Conservation (phyloP, 2,329 filamentous ascomycete species). For the Alternaria sp. region DNA sequence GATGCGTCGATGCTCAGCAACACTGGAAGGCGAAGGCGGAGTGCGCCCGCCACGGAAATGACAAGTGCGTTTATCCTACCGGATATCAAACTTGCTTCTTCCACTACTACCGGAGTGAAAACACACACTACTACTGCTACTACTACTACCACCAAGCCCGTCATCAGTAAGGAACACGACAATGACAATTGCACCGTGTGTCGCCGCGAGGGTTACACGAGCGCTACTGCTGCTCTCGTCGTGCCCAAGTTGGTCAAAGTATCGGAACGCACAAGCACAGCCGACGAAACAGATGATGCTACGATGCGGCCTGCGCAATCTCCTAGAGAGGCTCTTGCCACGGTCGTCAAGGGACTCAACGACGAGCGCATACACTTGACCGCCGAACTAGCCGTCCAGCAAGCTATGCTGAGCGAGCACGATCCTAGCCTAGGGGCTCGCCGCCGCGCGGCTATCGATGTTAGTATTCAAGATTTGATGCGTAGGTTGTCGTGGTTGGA, state of each 20-base stretch:
- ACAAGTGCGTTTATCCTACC: slow-evolving; percentile 71
- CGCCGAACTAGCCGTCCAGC: slow-evolving; percentile 69
- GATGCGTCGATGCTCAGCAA: slow-evolving; percentile 58
- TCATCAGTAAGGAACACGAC: slow-evolving; percentile 57
- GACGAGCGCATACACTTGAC: slow-evolving; percentile 83
- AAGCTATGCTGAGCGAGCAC: slow-evolving; percentile 67
- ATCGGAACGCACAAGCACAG: slow-evolving; percentile 50
- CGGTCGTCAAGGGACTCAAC: slow-evolving; percentile 82
- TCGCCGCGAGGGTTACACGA: slow-evolving; percentile 53
- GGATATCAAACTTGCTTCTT: slow-evolving; percentile 64
- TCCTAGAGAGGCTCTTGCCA: slow-evolving; percentile 76
- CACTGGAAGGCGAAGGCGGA: slow-evolving; percentile 60
- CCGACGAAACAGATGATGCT: slow-evolving; percentile 62
- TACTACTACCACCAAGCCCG: too few species aligned
- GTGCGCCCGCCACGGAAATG: slow-evolving; percentile 60
- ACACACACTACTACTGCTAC: too few species aligned
- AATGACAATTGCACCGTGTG: slow-evolving; percentile 66
- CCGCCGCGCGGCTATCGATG: slow-evolving; percentile 62
- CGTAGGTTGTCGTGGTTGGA: slow-evolving; percentile 74
- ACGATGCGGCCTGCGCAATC: slow-evolving; percentile 69
- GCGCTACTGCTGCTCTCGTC: slow-evolving; percentile 42
- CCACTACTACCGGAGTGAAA: not conserved
- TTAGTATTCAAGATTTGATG: slow-evolving; percentile 68
- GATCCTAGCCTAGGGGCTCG: slow-evolving; percentile 63
- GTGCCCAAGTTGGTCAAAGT: slow-evolving; percentile 61